phyloP scores from a whole-genome alignment of 176 grass and related monocot species.

The Lolium rigidum region DNA sequence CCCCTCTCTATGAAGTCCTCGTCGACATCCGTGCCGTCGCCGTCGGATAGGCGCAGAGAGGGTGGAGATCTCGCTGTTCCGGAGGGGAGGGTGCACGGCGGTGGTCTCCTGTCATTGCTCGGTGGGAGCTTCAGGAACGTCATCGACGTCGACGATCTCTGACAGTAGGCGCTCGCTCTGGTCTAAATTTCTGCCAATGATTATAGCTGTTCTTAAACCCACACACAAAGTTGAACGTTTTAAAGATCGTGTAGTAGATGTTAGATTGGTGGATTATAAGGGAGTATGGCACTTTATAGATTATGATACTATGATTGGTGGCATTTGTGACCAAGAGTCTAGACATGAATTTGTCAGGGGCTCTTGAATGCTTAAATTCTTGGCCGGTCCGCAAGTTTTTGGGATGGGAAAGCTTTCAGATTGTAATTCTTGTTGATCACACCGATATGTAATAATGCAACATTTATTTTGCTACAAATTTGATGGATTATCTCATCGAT shows the following conservation, averaged over 20 bases:
- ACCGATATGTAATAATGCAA: constrained; percentile 37
- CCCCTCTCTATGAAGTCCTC: constrained; percentile 66
- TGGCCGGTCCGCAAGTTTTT: constrained; percentile 24
- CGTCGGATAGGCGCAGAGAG: constrained; percentile 38
- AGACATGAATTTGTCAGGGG: constrained; percentile 10
- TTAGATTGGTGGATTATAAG: constrained; percentile 31
- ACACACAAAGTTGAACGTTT: not conserved
- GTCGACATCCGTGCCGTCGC: not conserved
- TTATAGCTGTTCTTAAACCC: constrained; percentile 3
- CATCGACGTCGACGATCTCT: constrained; percentile 48
- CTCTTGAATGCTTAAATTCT: constrained; percentile 1
- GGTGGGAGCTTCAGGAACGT: constrained; percentile 66
- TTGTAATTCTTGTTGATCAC: constrained; percentile 36
- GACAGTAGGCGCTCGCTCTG: constrained; percentile 1
- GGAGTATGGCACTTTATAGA: not conserved
- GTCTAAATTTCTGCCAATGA: not conserved
- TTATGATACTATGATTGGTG: not conserved
- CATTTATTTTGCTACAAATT: not conserved
- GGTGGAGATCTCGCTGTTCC: constrained; percentile 42
- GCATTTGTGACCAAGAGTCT: constrained; percentile 4
- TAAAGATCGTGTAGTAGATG: constrained; percentile 17
- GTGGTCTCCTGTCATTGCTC: constrained; percentile 65
- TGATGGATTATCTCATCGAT: not conserved
- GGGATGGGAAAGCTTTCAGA: not conserved
- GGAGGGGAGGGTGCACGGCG: constrained; percentile 78